These are phyloP conservation scores for Penicillium coffeae DNA, from an alignment of 495 filamentous ascomycete genomes.

Conservation along the genomic window DNA sequence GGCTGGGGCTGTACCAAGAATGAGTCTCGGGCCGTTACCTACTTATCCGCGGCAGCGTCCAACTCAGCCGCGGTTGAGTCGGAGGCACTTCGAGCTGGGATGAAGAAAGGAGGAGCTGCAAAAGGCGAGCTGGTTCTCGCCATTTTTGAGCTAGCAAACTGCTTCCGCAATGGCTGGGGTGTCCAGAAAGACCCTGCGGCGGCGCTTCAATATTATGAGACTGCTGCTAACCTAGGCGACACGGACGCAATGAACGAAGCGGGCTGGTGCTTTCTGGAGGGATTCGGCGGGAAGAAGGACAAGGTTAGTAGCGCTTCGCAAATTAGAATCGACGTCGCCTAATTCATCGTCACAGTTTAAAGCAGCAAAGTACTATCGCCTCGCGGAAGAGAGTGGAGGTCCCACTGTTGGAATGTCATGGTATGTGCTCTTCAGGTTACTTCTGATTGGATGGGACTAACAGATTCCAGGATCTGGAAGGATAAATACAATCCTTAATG, in stretches of 20 bases:
- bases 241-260: conserved; percentile 97
- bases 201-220: conserved; percentile 93
- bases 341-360: conserved; percentile 56
- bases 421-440: conserved; percentile 57
- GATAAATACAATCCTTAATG: conserved; percentile 78
- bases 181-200: conserved; percentile 83
- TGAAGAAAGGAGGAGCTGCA: conserved; percentile 89
- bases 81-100: conserved; percentile 73
- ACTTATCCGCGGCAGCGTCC: conserved; percentile 83
- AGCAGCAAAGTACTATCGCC: conserved; percentile 88
- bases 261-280: conserved; percentile 93
- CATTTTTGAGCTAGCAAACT: conserved; percentile 91
- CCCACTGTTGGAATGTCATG: conserved; percentile 94
- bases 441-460: conserved; percentile 21
- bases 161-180: conserved; percentile 95
- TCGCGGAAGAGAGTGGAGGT: conserved; percentile 82
- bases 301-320: conserved; percentile 62
- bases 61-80: conserved; percentile 86
- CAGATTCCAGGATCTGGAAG: conserved; percentile 80
- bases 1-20: conserved; percentile 85
- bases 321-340: conserved; percentile 7
- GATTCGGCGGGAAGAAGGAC: conserved; percentile 93
- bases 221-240: conserved; percentile 92
- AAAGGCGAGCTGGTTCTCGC: conserved; percentile 98
- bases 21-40: conserved; percentile 69